Evolutionary conservation across 169 alveolate genomes (phyloP).

Genomic region (Plasmodium vinckei): DNA sequence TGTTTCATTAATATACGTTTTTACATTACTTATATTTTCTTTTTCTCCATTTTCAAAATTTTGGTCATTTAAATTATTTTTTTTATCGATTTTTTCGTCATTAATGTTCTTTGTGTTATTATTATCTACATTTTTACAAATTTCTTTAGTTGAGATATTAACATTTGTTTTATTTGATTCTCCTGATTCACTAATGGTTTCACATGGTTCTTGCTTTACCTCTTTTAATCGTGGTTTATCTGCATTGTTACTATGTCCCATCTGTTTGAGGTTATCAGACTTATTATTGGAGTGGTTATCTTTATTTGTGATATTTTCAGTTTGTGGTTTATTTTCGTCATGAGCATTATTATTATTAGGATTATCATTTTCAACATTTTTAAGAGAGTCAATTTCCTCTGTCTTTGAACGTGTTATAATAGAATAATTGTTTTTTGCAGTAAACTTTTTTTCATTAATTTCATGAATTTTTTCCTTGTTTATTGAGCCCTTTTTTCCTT

Average conservation of each 20-base stretch:
- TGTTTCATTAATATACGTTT: not conserved
- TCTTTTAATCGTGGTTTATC: too few species aligned
- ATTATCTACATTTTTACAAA: constrained; percentile 4
- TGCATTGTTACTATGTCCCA: too few species aligned
- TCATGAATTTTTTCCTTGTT: constrained; percentile 18
- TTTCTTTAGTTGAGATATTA: not conserved
- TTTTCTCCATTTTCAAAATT: not conserved
- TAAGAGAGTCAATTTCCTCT: constrained; percentile 5
- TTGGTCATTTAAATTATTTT: not conserved
- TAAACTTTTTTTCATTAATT: constrained; percentile 1
- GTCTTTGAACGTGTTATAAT: not conserved
- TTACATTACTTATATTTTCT: constrained; percentile 5
- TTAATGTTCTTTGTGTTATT: constrained; percentile 1
- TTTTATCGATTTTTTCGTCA: not conserved
- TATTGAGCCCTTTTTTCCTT: constrained; percentile 4
- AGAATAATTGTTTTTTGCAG: not conserved
- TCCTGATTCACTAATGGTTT: too few species aligned
- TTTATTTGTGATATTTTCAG: too few species aligned
- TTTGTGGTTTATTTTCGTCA: too few species aligned
- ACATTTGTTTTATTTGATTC: too few species aligned
- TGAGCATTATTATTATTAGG: too few species aligned
- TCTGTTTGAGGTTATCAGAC: too few species aligned
- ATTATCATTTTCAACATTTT: constrained; percentile 1
- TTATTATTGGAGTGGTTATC: too few species aligned
- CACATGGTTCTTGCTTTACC: too few species aligned